Evolutionary conservation across 106 monocot species (phyloP).

Genomic region (Gastrodia elata): DNA sequence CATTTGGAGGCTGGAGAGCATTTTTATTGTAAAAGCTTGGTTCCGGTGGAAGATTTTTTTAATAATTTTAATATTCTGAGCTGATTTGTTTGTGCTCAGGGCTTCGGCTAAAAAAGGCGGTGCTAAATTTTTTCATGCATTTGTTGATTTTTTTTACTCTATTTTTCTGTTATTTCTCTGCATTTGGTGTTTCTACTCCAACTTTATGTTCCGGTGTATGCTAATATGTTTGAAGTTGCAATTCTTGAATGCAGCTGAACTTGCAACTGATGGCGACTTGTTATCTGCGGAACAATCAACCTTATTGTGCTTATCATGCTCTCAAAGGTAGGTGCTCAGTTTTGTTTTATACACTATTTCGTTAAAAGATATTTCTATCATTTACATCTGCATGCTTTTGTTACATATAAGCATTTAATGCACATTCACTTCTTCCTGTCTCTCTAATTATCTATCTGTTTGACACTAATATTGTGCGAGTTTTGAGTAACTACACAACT

Average conservation of each 20-base stretch:
- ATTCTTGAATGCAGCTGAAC: slow-evolving; percentile 54
- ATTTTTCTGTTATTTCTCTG: neutral
- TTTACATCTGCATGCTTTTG: neutral
- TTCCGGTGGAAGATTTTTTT: neutral
- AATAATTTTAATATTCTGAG: neutral
- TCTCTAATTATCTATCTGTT: neutral
- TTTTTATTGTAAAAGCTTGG: neutral
- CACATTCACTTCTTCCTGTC: neutral
- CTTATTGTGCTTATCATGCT: slow-evolving; percentile 80
- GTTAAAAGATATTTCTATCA: neutral
- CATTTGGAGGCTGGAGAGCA: neutral
- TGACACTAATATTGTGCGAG: neutral
- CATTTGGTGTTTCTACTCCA: neutral
- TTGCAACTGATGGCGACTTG: slow-evolving; percentile 86
- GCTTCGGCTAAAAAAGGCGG: neutral
- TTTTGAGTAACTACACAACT: neutral
- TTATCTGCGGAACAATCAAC: slow-evolving; percentile 80
- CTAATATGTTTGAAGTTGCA: neutral
- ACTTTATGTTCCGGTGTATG: neutral
- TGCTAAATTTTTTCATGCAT: neutral
- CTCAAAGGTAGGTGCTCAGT: slow-evolving; percentile 59
- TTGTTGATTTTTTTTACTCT: neutral
- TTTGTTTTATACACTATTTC: neutral
- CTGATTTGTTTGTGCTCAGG: neutral
- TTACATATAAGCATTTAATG: neutral